Evolutionary conservation across 768 basidiomycete genomes (phyloP).

Genomic region (Glaciozyma martinii): DNA sequence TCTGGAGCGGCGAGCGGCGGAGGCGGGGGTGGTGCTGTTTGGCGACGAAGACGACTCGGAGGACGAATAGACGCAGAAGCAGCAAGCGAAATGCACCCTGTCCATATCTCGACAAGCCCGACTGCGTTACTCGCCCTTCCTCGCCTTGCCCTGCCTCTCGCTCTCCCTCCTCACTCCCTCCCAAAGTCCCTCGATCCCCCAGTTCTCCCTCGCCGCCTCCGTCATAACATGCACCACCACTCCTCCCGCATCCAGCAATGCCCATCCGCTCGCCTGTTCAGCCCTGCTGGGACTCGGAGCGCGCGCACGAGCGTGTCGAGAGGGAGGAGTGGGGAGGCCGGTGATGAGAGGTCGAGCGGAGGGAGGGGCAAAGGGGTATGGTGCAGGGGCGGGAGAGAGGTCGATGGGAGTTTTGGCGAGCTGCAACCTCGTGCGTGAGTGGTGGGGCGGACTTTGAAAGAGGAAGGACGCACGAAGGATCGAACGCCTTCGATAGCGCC

Average conservation of each 20-base stretch:
- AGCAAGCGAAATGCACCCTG: too few species aligned
- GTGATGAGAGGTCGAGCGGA: slow-evolving; percentile 10
- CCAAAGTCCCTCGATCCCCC: slow-evolving; percentile 26
- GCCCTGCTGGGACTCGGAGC: not conserved
- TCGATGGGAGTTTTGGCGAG: slow-evolving; percentile 22
- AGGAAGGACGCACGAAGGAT: slow-evolving; percentile 13
- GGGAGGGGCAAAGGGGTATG: slow-evolving; percentile 18
- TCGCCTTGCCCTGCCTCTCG: not conserved
- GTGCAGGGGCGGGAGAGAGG: not conserved
- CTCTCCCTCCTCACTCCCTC: not conserved
- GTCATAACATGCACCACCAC: slow-evolving; percentile 34
- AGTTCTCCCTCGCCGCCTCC: slow-evolving; percentile 20
- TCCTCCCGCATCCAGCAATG: slow-evolving; percentile 29
- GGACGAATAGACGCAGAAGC: too few species aligned
- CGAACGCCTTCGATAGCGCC: slow-evolving; percentile 31
- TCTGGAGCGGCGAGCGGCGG: too few species aligned
- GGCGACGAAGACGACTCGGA: too few species aligned
- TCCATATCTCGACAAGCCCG: too few species aligned
- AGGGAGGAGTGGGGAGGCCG: slow-evolving; percentile 22
- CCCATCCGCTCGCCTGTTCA: slow-evolving; percentile 28
- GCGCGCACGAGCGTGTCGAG: slow-evolving; percentile 24
- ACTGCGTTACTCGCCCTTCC: too few species aligned
- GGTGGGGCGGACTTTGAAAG: not conserved
- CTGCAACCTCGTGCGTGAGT: slow-evolving; percentile 5
- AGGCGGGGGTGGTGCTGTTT: too few species aligned